Conservation (phyloP, 345 rosid species). For the Conringia planisiliqua region DNA sequence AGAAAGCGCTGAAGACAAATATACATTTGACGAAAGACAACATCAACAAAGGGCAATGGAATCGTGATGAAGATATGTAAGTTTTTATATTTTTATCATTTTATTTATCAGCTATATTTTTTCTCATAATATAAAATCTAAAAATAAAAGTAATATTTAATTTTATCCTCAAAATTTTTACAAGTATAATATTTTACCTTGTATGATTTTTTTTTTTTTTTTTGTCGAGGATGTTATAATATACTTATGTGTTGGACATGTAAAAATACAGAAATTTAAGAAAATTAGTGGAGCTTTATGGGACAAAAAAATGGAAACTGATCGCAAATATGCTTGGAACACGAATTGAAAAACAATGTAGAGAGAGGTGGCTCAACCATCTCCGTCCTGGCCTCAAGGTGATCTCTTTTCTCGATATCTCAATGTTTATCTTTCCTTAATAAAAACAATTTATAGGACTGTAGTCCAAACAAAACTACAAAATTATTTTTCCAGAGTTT, state of each 20-base stretch:
- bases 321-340: constrained; percentile 56
- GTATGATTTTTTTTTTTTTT: background rate
- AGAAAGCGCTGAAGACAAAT: background rate
- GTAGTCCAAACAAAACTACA: too few relatives aligned
- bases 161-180: background rate
- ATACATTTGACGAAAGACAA: background rate
- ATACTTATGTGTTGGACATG: background rate
- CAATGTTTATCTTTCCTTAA: too few relatives aligned
- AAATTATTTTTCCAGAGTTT: too few relatives aligned
- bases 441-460: too few relatives aligned
- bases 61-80: background rate
- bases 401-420: too few relatives aligned
- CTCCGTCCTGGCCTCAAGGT: too few relatives aligned
- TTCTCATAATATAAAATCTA: too few relatives aligned
- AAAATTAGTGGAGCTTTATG: constrained; percentile 51
- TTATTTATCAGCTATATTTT: too few relatives aligned
- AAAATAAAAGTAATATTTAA: too few relatives aligned
- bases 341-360: constrained; percentile 78
- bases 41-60: background rate
- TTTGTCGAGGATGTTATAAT: background rate
- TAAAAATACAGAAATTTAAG: constrained; percentile 42
- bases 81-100: background rate
- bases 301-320: constrained; percentile 58
- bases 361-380: constrained; percentile 92
- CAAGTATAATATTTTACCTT: background rate